A percentile compares a stretch with the other conserved stretches of the same genome.
phyloP scores from a whole-genome alignment of 345 rosid genomes.

The Citropsis articulata region DNA sequence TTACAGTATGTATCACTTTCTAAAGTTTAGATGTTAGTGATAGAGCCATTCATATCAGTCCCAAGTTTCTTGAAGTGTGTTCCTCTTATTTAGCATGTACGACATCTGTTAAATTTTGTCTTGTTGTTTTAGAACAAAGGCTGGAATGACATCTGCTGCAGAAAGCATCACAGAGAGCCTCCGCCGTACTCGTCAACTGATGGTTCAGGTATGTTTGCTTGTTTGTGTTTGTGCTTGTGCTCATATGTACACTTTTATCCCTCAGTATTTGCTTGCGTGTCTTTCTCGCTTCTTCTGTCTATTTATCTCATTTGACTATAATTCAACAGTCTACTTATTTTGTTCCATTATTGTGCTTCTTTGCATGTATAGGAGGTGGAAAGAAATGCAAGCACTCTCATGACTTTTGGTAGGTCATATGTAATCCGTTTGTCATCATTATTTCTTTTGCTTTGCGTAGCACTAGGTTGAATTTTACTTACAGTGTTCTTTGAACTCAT shows the following conservation, averaged over 20 bases:
- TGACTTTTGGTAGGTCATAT: constrained; percentile 66
- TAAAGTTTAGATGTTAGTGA: neutral
- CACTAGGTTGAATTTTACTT: neutral
- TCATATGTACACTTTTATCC: neutral
- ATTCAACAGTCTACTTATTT: constrained; percentile 3
- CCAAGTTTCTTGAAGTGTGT: neutral
- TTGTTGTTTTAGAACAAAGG: constrained; percentile 61
- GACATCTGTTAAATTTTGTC: neutral
- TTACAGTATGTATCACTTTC: constrained; percentile 58
- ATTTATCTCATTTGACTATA: neutral
- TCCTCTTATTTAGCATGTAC: neutral
- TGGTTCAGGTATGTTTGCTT: constrained; percentile 76
- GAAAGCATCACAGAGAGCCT: constrained; percentile 98
- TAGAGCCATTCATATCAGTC: neutral
- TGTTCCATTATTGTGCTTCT: constrained; percentile 4
- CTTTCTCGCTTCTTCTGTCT: neutral
- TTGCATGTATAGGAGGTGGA: constrained; percentile 76
- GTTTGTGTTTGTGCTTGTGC: neutral
- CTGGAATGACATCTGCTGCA: constrained; percentile 94
- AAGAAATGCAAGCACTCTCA: constrained; percentile 74
- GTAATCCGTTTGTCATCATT: neutral
- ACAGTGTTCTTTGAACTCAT: neutral
- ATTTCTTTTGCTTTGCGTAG: neutral
- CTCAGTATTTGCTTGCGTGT: neutral
- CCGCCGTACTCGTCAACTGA: constrained; percentile 83